These are phyloP conservation scores for Barbatosphaeria neglecta DNA, from an alignment of 495 filamentous ascomycete species.

Conservation along the genomic window DNA sequence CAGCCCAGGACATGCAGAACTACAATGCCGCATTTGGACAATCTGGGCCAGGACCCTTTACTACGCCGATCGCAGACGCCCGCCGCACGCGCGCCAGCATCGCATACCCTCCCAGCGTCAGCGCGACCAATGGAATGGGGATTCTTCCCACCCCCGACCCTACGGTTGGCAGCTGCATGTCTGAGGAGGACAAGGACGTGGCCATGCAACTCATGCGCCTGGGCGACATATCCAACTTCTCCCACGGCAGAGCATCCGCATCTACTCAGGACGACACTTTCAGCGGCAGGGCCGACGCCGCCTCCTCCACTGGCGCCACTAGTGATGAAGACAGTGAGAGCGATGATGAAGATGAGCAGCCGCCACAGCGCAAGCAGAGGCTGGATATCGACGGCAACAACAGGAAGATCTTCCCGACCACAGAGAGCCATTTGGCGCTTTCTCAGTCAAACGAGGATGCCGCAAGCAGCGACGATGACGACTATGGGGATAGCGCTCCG, in stretches of 20 bases:
- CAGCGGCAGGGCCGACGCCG: constrained; percentile 73
- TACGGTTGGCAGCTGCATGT: constrained; percentile 87
- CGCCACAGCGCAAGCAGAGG: constrained; percentile 48
- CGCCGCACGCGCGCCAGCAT: constrained; percentile 57
- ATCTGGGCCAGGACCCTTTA: constrained; percentile 30
- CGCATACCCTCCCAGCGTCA: constrained; percentile 30
- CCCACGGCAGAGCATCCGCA: constrained; percentile 80
- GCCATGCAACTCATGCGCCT: constrained; percentile 91
- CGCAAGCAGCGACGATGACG: constrained; percentile 59
- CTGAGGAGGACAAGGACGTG: constrained; percentile 96
- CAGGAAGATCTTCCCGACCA: constrained; percentile 42
- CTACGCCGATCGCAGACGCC: constrained; percentile 46
- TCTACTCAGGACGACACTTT: constrained; percentile 88
- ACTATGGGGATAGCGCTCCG: constrained; percentile 41
- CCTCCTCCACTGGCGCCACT: constrained; percentile 73
- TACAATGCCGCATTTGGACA: constrained; percentile 44
- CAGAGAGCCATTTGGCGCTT: constrained; percentile 48
- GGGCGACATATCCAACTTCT: constrained; percentile 82
- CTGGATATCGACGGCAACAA: constrained; percentile 37
- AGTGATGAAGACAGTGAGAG: constrained; percentile 68
- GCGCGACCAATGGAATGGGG: constrained; percentile 26
- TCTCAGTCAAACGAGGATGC: constrained; percentile 58
- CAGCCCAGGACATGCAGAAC: constrained; percentile 68
- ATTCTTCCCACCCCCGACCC: constrained; percentile 86
- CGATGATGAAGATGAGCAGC: constrained; percentile 48